Evolutionary conservation across 2,329 filamentous ascomycete genomes (phyloP).

Genomic region (Colletotrichum lini): DNA sequence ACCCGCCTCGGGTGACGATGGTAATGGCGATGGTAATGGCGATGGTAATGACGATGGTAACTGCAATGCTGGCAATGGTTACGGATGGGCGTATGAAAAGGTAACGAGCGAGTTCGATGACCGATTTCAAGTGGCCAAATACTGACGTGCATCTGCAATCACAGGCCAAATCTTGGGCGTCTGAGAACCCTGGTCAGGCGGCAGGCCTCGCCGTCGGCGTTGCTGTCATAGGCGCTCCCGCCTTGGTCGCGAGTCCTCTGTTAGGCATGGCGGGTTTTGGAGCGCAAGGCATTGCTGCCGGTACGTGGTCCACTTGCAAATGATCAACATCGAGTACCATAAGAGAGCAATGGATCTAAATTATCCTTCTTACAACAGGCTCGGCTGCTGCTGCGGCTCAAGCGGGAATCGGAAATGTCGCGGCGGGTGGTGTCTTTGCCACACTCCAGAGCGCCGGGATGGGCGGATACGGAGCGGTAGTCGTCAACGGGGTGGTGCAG

Average conservation of each 20-base stretch:
- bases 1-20: background rate
- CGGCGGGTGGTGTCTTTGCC: background rate
- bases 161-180: background rate
- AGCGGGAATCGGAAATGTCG: slow-evolving; percentile 6
- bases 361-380: background rate
- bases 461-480: background rate
- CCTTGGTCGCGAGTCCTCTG: background rate
- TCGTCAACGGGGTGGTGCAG: background rate
- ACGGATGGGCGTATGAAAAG: background rate
- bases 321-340: too few species aligned
- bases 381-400: background rate
- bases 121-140: background rate
- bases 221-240: background rate
- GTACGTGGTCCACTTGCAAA: background rate
- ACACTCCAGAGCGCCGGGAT: background rate
- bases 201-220: background rate
- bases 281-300: background rate
- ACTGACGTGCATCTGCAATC: background rate
- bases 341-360: background rate
- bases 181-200: background rate
- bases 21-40: too few species aligned
- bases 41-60: too few species aligned
- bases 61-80: too few species aligned
- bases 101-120: background rate
- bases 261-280: slow-evolving; percentile 4